Conservation (phyloP, 768 basidiomycete species). For the Mycena epipterygia region DNA sequence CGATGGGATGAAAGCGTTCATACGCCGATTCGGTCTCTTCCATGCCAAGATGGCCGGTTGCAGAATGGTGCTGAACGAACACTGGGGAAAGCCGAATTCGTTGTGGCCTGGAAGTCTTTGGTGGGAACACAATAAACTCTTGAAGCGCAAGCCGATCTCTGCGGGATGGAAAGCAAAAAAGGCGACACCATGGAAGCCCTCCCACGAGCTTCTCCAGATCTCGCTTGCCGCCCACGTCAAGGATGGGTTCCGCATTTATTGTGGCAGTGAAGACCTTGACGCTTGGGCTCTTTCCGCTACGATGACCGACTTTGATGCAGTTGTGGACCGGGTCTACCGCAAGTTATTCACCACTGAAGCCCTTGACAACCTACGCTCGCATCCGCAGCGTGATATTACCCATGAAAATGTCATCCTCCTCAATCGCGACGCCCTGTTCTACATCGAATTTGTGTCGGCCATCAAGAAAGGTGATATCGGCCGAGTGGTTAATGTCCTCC, state of each 20-base stretch:
- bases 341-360: conserved; percentile 24
- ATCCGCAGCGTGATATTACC: not conserved
- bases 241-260: conserved; percentile 27
- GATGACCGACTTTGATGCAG: conserved; percentile 16
- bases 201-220: conserved; percentile 23
- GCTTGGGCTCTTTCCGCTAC: conserved; percentile 25
- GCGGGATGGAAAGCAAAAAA: conserved; percentile 12
- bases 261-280: conserved; percentile 10
- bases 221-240: conserved; percentile 5
- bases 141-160: conserved; percentile 30
- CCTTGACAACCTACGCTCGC: not conserved
- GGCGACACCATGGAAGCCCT: conserved; percentile 17
- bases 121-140: conserved; percentile 25
- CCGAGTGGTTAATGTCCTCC: conserved; percentile 32
- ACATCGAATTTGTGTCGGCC: conserved; percentile 29
- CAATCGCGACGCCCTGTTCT: conserved; percentile 38
- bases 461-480: conserved; percentile 43
- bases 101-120: conserved; percentile 33
- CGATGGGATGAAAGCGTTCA: not conserved
- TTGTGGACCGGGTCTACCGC: conserved; percentile 23
- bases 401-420: conserved; percentile 34
- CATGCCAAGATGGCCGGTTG: conserved; percentile 42
- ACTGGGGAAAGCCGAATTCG: conserved; percentile 44
- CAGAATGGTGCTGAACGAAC: conserved; percentile 41
- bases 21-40: conserved; percentile 40